Evolutionary conservation across 495 filamentous ascomycete genomes (phyloP).

Genomic region (Platismatia glauca): DNA sequence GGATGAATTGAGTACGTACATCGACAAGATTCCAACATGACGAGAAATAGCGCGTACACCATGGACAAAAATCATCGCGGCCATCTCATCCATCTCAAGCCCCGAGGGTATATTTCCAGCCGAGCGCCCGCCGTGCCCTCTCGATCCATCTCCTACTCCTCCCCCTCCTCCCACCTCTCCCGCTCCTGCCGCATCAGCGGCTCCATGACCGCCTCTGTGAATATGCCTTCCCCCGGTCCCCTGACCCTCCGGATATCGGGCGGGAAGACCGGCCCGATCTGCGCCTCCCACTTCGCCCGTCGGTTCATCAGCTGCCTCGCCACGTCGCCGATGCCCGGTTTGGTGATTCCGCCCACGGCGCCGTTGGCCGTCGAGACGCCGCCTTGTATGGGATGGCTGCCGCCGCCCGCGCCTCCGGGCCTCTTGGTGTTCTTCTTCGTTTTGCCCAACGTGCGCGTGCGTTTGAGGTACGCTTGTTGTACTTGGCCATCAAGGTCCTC

Average conservation of each 20-base stretch:
- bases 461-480: constrained; percentile 88
- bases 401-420: constrained; percentile 52
- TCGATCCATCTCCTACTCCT: background rate
- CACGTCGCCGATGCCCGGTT: constrained; percentile 83
- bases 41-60: no score
- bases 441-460: constrained; percentile 87
- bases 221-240: constrained; percentile 51
- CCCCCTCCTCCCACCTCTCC: constrained; percentile 60
- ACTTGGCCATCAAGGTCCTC: constrained; percentile 96
- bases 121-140: background rate
- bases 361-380: constrained; percentile 33
- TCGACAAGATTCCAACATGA: background rate
- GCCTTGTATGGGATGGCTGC: constrained; percentile 32
- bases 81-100: background rate
- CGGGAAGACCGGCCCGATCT: constrained; percentile 78
- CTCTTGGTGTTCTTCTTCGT: constrained; percentile 83
- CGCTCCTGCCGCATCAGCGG: constrained; percentile 57
- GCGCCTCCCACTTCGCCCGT: constrained; percentile 74
- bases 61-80: background rate
- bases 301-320: constrained; percentile 86
- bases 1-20: background rate
- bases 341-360: constrained; percentile 46
- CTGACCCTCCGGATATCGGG: constrained; percentile 57
- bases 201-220: constrained; percentile 48
- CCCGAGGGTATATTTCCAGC: background rate